These are phyloP conservation scores for Cyberlindnera galapagoensis DNA, from an alignment of 805 yeast genomes.

Conservation along the genomic window DNA sequence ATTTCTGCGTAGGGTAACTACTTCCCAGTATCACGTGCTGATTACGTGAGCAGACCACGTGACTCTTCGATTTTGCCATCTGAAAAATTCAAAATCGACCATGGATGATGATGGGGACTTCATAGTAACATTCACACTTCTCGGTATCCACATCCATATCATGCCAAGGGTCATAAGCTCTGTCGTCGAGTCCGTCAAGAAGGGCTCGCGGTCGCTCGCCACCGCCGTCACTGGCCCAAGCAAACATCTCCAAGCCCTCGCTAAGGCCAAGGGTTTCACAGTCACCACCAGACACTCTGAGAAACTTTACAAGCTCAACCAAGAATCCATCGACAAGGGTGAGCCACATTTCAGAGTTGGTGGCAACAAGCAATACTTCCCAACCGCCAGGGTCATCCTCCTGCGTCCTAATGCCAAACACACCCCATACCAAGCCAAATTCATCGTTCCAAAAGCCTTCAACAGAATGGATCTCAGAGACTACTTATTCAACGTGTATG, in stretches of 20 bases:
- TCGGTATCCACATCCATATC: too few relatives aligned
- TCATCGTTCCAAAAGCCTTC: constrained; percentile 88
- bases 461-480: constrained; percentile 93
- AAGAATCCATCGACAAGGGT: constrained; percentile 50
- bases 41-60: too few relatives aligned
- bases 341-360: constrained; percentile 83
- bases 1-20: constrained; percentile 4
- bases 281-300: constrained; percentile 21
- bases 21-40: too few relatives aligned
- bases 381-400: constrained; percentile 74
- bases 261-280: constrained; percentile 15
- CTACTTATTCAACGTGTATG: constrained; percentile 84
- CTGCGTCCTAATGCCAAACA: constrained; percentile 92
- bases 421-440: constrained; percentile 95
- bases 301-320: constrained; percentile 21
- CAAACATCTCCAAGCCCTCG: constrained; percentile 9
- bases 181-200: constrained; percentile 10
- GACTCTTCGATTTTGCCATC: too few relatives aligned
- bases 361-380: constrained; percentile 69
- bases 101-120: too few relatives aligned
- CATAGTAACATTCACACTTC: too few relatives aligned
- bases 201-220: constrained; percentile 25
- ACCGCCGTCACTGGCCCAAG: constrained; percentile 18
- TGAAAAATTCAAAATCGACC: too few relatives aligned
- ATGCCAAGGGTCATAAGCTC: constrained; percentile 22